Base-by-base conservation (phyloP, 208 protist species). In the Acanthamoeba castellanii region DNA sequence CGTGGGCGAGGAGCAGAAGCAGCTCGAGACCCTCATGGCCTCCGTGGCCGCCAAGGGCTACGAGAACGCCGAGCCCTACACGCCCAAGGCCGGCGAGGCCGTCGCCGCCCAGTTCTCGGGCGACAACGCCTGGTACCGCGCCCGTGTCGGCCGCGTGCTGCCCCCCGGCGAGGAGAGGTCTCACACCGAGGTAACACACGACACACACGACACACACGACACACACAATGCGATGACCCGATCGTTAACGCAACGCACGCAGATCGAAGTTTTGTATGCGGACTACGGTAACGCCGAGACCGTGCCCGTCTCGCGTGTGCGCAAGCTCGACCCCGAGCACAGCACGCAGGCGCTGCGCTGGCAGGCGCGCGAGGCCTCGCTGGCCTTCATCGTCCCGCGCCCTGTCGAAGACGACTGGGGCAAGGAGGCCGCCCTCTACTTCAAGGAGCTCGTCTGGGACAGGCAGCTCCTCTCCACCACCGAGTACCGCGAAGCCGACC, bases 111-210 rank as follows among this genome's bases (percentile, higher is more conserved):
- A 68, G 66, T 95, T 95, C 70, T 45, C 93, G 3, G 72, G 47
- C 13, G 93, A 95, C 93, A 82, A 90, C 81, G 30, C 37, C 42
- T 95, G 93, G 93, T 95, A 95, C 82, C 93, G 93, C 70, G 74
- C 81, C 93, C 66, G 74, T 27, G 81, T 95, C 34, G 50, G 22
- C 61, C 47, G 72, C 52, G 50, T 92, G n/a, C 47, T 55, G n/a
- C 64, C 37, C 32, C 81, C 30, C 37, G 82, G 47, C 16, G 72
- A 50, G 37, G 72, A 52, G 7, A 50, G 72, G 68, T 37, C 9
- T 6, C 32, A 76, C 2, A 42, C 68, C 9, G 68, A 76, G 68
- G 68, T 72, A 72, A 72, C 66, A 64, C 20, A 64, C 20, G 57
- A 9, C 34, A 9, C 68, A n/a, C 68, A 9, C 66, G 14, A 74